Evolutionary conservation across 495 filamentous ascomycete genomes (phyloP).

Genomic region (Aspergillus leporis): DNA sequence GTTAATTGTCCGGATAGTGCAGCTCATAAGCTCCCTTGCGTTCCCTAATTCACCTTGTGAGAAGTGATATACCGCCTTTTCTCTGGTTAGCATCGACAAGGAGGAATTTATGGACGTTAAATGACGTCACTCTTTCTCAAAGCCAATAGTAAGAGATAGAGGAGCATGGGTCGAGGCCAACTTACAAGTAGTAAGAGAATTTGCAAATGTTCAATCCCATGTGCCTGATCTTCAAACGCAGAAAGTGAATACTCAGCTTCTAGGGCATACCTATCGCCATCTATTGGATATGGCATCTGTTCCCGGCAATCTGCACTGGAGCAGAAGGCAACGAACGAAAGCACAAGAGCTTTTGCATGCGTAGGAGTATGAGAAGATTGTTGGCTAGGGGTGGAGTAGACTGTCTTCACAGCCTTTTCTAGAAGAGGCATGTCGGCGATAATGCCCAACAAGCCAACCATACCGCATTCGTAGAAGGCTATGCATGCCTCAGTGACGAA

Average conservation of each 20-base stretch:
- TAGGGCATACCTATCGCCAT: not conserved
- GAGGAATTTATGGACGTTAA: not conserved
- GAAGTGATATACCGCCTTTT: not conserved
- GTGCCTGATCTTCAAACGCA: not conserved
- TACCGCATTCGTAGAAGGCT: not conserved
- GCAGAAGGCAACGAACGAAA: conserved; percentile 1
- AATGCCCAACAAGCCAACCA: not conserved
- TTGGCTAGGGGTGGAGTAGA: not conserved
- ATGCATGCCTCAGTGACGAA: conserved; percentile 4
- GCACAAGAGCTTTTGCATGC: not conserved
- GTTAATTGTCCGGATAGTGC: not conserved
- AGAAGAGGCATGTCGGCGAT: not conserved
- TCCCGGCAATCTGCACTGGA: not conserved
- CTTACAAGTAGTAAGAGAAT: not conserved
- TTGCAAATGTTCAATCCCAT: not conserved
- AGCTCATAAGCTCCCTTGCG: not conserved
- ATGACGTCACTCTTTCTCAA: not conserved
- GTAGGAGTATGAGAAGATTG: not conserved
- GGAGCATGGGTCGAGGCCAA: not conserved
- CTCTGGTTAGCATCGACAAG: not conserved
- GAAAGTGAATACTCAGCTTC: not conserved
- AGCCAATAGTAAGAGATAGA: not conserved
- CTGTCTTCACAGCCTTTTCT: not conserved
- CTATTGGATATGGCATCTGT: not conserved
- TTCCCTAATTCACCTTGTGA: not conserved